A percentile compares a stretch with the other conserved stretches of the same genome.
Conservation (phyloP, 2,329 filamentous ascomycete species). For the Fusarium falciforme region DNA sequence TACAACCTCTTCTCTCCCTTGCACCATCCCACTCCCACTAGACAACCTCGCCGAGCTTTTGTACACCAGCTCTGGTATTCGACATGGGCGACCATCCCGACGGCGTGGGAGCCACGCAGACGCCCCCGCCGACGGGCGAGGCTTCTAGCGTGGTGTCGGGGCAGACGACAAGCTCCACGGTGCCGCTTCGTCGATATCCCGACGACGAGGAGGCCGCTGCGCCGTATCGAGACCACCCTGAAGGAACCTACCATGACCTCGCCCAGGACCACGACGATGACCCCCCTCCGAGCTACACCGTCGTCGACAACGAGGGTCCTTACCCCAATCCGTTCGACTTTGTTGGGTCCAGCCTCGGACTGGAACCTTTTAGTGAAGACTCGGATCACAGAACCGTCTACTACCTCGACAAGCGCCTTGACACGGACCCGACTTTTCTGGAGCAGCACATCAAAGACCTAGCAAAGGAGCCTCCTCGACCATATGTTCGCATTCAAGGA, state of each 20-base stretch:
- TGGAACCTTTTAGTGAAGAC: conserved; percentile 48
- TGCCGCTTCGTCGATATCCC: conserved; percentile 38
- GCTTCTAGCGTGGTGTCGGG: conserved; percentile 25
- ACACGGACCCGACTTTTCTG: conserved; percentile 57
- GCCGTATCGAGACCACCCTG: conserved; percentile 23
- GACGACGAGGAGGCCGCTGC: conserved; percentile 19
- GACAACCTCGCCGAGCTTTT: conserved; percentile 6
- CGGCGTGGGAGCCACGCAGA: conserved; percentile 10
- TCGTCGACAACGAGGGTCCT: conserved; percentile 31
- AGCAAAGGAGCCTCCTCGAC: conserved; percentile 62
- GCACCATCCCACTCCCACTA: neutral
- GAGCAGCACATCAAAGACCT: conserved; percentile 58
- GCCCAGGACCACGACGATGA: conserved; percentile 12
- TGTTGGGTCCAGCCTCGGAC: conserved; percentile 27
- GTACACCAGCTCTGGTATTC: neutral
- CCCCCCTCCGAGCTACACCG: conserved; percentile 35
- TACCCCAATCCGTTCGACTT: conserved; percentile 26
- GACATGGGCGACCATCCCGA: conserved; percentile 24
- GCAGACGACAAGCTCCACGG: conserved; percentile 28
- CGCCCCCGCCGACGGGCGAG: conserved; percentile 18
- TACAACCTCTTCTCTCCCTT: conserved; percentile 6
- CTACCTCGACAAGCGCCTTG: conserved; percentile 60
- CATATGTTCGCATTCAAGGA: conserved; percentile 63
- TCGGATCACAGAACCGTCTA: conserved; percentile 50
- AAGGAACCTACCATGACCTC: conserved; percentile 8